Evolutionary conservation across 2,329 filamentous ascomycete genomes (phyloP).

Genomic region (Penicillium sp.): DNA sequence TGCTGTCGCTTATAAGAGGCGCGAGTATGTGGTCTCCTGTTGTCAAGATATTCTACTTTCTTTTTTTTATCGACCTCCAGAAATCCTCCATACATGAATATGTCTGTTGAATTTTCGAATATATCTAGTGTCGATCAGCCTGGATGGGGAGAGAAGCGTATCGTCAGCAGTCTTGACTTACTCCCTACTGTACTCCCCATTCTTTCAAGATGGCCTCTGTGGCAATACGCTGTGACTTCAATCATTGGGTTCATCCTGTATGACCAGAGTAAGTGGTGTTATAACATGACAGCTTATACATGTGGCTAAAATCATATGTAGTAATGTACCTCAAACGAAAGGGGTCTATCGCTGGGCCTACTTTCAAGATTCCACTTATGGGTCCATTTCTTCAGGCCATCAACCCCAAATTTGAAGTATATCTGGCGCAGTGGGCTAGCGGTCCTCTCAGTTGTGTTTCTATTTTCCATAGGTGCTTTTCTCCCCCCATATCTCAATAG

Average conservation of each 20-base stretch:
- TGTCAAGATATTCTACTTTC: no score
- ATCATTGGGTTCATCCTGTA: slow-evolving; percentile 72
- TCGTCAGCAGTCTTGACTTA: background rate
- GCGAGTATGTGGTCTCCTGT: background rate
- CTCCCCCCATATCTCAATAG: background rate
- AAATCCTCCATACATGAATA: no score
- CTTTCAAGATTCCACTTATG: slow-evolving; percentile 76
- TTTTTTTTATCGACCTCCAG: no score
- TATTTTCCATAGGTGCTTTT: slow-evolving; percentile 83
- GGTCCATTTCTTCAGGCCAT: slow-evolving; percentile 86
- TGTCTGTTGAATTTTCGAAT: slow-evolving; percentile 11
- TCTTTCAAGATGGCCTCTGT: slow-evolving; percentile 45
- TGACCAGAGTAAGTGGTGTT: slow-evolving; percentile 69
- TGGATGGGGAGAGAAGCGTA: slow-evolving; percentile 12
- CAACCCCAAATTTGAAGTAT: slow-evolving; percentile 82
- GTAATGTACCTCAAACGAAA: slow-evolving; percentile 72
- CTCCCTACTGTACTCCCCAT: background rate
- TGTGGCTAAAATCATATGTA: slow-evolving; percentile 36
- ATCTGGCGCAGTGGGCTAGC: slow-evolving; percentile 82
- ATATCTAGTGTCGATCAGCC: slow-evolving; percentile 9
- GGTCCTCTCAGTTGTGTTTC: slow-evolving; percentile 91
- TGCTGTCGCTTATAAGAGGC: background rate
- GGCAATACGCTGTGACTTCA: slow-evolving; percentile 53
- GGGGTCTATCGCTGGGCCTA: slow-evolving; percentile 70
- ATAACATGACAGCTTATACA: background rate